Percentiles rank a stretch among this genome's conserved stretches.
Evolutionary conservation across 345 rosid genomes (phyloP).

Genomic region (Camelina hispida): DNA sequence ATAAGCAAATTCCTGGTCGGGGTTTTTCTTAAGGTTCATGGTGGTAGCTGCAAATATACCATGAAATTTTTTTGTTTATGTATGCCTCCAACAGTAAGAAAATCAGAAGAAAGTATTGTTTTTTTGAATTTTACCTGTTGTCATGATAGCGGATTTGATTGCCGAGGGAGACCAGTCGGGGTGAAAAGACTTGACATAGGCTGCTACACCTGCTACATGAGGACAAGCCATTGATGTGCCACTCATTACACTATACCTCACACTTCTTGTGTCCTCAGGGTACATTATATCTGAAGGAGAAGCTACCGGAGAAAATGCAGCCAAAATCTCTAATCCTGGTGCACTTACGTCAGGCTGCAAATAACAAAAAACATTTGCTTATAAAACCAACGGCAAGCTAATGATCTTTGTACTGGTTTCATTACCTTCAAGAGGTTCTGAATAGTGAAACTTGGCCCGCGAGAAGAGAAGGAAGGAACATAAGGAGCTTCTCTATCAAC

Average conservation of each 20-base stretch:
- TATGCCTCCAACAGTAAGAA: not conserved
- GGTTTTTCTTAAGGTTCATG: slow-evolving; percentile 33
- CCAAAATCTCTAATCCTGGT: slow-evolving; percentile 50
- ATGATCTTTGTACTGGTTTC: not conserved
- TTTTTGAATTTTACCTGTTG: slow-evolving; percentile 39
- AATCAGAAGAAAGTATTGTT: not conserved
- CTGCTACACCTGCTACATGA: slow-evolving; percentile 51
- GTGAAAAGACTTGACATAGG: slow-evolving; percentile 49
- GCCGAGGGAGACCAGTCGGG: slow-evolving; percentile 55
- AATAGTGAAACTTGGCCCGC: slow-evolving; percentile 45
- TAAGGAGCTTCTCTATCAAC: slow-evolving; percentile 46
- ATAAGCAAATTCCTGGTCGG: slow-evolving; percentile 37
- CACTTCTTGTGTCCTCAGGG: slow-evolving; percentile 32
- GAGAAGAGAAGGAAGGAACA: slow-evolving; percentile 49
- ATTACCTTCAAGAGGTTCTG: slow-evolving; percentile 46
- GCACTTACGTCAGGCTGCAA: slow-evolving; percentile 52
- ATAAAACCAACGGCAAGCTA: not conserved
- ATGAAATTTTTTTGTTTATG: not conserved
- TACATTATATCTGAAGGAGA: not conserved
- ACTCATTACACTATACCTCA: slow-evolving; percentile 38
- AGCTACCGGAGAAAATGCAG: slow-evolving; percentile 46
- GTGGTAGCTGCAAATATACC: slow-evolving; percentile 30
- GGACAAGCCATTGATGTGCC: slow-evolving; percentile 62
- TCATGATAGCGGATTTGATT: slow-evolving; percentile 54
- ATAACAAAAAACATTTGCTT: not conserved